Conservation (phyloP, 305 asterid genomes). For the Fraxinus greggii region DNA sequence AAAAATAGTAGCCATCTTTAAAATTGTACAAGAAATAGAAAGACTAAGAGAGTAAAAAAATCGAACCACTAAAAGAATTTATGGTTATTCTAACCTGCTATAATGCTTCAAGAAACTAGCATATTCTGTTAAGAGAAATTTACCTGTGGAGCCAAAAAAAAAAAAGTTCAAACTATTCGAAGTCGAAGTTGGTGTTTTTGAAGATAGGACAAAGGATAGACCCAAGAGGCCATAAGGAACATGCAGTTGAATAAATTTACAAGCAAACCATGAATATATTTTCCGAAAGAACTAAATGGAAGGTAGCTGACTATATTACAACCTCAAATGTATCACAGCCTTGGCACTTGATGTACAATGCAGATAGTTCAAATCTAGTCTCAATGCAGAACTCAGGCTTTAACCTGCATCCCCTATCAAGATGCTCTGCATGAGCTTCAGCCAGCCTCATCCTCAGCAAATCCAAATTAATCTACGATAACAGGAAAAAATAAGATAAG, state of each 20-base stretch:
- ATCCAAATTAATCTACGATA: slow-evolving; percentile 59
- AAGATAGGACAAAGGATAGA: not conserved
- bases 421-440: slow-evolving; percentile 79
- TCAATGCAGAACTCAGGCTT: slow-evolving; percentile 66
- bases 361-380: slow-evolving; percentile 62
- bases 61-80: not conserved
- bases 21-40: not conserved
- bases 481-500: not conserved
- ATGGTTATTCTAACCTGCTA: not conserved
- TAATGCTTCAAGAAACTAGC: not conserved
- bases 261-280: not conserved
- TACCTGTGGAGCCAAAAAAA: not conserved
- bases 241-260: not conserved
- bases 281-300: not conserved
- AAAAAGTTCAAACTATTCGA: not conserved
- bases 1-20: not conserved
- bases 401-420: slow-evolving; percentile 74
- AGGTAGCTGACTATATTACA: slow-evolving; percentile 42
- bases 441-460: slow-evolving; percentile 56
- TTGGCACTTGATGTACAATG: slow-evolving; percentile 68
- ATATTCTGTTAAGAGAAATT: not conserved
- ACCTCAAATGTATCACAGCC: slow-evolving; percentile 71
- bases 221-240: not conserved
- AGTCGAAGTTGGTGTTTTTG: not conserved
- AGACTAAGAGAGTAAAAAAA: not conserved